Percentiles rank a stretch among this genome's conserved stretches.
phyloP scores from a whole-genome alignment of 2,329 filamentous ascomycete genomes.

The Stylonectria norvegica region DNA sequence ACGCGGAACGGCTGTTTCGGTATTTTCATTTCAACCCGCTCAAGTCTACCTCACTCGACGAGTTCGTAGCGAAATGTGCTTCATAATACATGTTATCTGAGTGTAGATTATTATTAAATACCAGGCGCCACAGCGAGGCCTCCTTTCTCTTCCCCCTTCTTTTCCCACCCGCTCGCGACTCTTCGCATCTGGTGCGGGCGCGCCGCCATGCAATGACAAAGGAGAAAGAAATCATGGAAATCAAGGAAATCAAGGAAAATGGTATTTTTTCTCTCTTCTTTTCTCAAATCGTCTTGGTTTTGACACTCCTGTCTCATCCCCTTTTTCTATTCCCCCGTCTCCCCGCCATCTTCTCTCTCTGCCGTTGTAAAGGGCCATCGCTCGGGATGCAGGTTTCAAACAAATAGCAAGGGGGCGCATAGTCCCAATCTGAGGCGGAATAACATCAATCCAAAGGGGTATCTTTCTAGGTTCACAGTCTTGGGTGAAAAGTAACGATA shows the following conservation, averaged over 20 bases:
- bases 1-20: too few relatives aligned
- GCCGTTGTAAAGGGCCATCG: not conserved
- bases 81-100: too few relatives aligned
- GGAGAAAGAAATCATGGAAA: conserved; percentile 2
- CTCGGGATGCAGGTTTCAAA: conserved; percentile 12
- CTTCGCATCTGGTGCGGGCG: conserved; percentile 11
- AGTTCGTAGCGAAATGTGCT: too few relatives aligned
- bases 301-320: conserved; percentile 6
- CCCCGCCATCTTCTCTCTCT: not conserved
- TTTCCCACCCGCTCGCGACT: conserved; percentile 6
- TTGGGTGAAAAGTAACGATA: conserved; percentile 26
- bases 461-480: conserved; percentile 40
- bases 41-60: too few relatives aligned
- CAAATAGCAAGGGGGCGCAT: conserved; percentile 1
- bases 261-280: conserved; percentile 11
- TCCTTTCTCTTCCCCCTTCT: conserved; percentile 5
- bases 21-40: too few relatives aligned
- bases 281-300: conserved; percentile 7
- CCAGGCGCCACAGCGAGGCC: conserved; percentile 10
- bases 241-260: conserved; percentile 9
- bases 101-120: conserved; percentile 29
- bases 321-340: not conserved
- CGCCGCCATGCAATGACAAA: conserved; percentile 21
- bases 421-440: conserved; percentile 27
- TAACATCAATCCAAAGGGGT: conserved; percentile 37